Base-by-base conservation (phyloP, 164 flowering plant species). In the Paratinospora sagittata region DNA sequence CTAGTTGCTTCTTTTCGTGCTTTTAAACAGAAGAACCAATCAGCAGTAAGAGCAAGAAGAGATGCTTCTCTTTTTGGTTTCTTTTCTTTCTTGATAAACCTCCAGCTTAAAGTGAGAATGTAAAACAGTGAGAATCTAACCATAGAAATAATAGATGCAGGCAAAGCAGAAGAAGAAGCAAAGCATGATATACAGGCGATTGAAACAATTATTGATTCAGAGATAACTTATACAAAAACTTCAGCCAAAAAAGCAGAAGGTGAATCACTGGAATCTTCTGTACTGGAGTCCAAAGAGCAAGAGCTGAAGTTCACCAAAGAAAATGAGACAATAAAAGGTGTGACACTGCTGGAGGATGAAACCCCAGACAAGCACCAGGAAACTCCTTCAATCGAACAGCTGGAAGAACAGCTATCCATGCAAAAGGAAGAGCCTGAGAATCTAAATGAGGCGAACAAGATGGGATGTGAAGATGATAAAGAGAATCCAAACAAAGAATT, bases 211-310 rank as follows among this genome's bases (percentile, higher is more conserved):
- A 52, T 19, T 34, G 63, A 30, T 43, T 41, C 60, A 58, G 75
- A 58, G 36, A 23, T 30, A 17, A 23, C 58, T 14, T 6, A 39
- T 27, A 8, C 61, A 26, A 43, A 63, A 7, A 41, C 3, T 61
- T 57, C 34, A 41, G 47, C 34, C 33, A 71, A 73, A 27, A 66
- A 57, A 17, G n/a, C 23, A 41, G 73, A 65, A 34, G 74, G 67
- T 8, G 34, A 21, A 14, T 27, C 36, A 27, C 69, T 26, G n/a
- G 68, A 52, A 26, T 26, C 64, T 49, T 64, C 66, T 26, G 16
- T 23, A 23, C 30, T 45, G 24, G 27, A 16, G 23, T 10, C 72
- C 23, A 45, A 73, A 60, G 67, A 45, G 26, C 66, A 64, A 41
- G 74, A 63, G 34, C 60, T 61, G 2, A 65, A 72, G 34, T 26